Evolutionary conservation across 1,284 basidiomycete genomes (phyloP).

Genomic region (Puccinia novopanici): DNA sequence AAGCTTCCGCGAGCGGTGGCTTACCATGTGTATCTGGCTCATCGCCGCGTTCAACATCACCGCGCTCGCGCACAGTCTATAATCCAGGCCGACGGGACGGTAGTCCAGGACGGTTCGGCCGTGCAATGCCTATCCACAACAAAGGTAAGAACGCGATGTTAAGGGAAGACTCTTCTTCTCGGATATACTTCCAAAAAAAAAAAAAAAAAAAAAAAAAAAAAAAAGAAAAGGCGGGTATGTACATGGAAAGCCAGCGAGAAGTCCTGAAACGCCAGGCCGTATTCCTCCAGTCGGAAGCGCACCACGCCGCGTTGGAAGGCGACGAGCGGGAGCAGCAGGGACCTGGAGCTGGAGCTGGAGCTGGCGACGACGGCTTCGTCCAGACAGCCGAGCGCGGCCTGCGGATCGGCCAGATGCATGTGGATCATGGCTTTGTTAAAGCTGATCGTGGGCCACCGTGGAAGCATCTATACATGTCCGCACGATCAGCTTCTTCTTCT

Average conservation of each 20-base stretch:
- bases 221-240: not conserved
- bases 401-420: not conserved
- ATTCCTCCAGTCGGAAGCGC: not conserved
- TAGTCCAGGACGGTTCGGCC: no score
- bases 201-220: not conserved
- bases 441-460: not conserved
- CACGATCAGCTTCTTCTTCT: no score
- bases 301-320: conserved; percentile 11
- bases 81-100: no score
- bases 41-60: no score
- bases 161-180: no score
- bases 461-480: not conserved
- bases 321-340: not conserved
- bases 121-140: no score
- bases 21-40: no score
- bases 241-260: conserved; percentile 11
- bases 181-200: not conserved
- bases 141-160: no score
- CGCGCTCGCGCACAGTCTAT: no score
- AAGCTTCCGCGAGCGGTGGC: no score
- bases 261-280: not conserved
- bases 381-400: not conserved
- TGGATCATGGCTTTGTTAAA: conserved; percentile 10
- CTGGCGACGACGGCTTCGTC: not conserved
- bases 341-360: not conserved